These are phyloP conservation scores for Suhomyces faveliae DNA, from an alignment of 805 yeast genomes.

Conservation along the genomic window DNA sequence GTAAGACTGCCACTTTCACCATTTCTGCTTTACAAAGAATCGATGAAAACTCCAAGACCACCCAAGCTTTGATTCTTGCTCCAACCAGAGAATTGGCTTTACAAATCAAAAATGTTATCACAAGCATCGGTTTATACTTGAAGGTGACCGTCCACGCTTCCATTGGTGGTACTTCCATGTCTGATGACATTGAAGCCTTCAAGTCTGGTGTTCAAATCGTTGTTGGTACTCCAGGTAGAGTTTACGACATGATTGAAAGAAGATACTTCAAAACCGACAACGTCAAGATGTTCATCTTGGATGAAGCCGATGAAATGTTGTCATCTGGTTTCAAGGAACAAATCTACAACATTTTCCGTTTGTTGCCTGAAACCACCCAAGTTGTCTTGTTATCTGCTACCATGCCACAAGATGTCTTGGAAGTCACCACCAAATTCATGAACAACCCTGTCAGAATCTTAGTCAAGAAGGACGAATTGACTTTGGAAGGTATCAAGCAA, in stretches of 20 bases:
- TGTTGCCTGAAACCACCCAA: conserved; percentile 85
- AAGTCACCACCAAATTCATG: conserved; percentile 90
- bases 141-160: conserved; percentile 85
- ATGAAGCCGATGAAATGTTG: conserved; percentile 98
- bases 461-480: conserved; percentile 93
- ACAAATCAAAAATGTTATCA: conserved; percentile 87
- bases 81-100: conserved; percentile 96
- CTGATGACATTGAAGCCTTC: conserved; percentile 74
- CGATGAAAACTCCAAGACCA: conserved; percentile 66
- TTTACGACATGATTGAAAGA: conserved; percentile 85
- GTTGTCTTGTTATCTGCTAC: conserved; percentile 95
- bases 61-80: conserved; percentile 87
- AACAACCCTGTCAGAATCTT: conserved; percentile 90
- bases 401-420: conserved; percentile 87
- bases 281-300: conserved; percentile 87
- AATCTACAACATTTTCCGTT: conserved; percentile 88
- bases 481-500: conserved; percentile 94
- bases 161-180: conserved; percentile 87
- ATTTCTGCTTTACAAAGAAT: conserved; percentile 89
- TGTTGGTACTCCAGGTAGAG: conserved; percentile 98
- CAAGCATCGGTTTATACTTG: conserved; percentile 84
- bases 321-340: conserved; percentile 93
- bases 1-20: conserved; percentile 97
- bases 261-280: conserved; percentile 70
- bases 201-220: conserved; percentile 84